Evolutionary conservation across 805 yeast species (phyloP).

Genomic region (Tetrapisispora fleetii): DNA sequence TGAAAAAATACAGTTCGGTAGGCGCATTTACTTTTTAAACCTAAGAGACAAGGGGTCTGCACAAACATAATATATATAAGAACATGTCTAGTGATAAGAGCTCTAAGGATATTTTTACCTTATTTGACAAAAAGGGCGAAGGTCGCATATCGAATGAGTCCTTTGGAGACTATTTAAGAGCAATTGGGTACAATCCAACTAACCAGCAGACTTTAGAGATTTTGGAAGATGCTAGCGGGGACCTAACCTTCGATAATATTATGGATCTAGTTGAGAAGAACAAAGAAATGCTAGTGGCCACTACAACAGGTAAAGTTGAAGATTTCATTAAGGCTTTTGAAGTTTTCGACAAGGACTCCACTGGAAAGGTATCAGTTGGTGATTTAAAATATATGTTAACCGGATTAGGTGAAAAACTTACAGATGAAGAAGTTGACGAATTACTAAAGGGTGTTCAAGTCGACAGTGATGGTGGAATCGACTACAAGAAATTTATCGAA

Average conservation of each 20-base stretch:
- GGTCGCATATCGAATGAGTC: constrained; percentile 79
- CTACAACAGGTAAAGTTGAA: constrained; percentile 29
- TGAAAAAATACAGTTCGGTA: not conserved
- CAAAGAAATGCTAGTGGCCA: constrained; percentile 20
- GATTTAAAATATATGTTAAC: constrained; percentile 92
- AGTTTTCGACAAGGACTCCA: constrained; percentile 90
- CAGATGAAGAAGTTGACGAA: constrained; percentile 90
- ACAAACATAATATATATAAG: too few relatives aligned
- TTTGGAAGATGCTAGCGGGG: constrained; percentile 9
- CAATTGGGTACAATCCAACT: constrained; percentile 99
- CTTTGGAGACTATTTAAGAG: constrained; percentile 88
- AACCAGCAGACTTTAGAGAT: constrained; percentile 29
- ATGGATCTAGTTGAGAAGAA: constrained; percentile 18
- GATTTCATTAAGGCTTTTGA: constrained; percentile 95
- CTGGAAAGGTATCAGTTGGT: constrained; percentile 96
- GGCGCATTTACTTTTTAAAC: too few relatives aligned
- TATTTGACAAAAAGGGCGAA: constrained; percentile 92
- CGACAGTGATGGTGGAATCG: constrained; percentile 88
- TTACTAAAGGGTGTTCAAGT: constrained; percentile 90
- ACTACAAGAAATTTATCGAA: constrained; percentile 90
- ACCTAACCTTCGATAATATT: constrained; percentile 23
- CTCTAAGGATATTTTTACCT: constrained; percentile 87
- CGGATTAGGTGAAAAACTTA: constrained; percentile 87
- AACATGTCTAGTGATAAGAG: constrained; percentile 20
- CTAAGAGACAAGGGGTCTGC: too few relatives aligned